phyloP scores from a whole-genome alignment of 352 stramenopile genomes.

The Globisporangium sylvaticum region DNA sequence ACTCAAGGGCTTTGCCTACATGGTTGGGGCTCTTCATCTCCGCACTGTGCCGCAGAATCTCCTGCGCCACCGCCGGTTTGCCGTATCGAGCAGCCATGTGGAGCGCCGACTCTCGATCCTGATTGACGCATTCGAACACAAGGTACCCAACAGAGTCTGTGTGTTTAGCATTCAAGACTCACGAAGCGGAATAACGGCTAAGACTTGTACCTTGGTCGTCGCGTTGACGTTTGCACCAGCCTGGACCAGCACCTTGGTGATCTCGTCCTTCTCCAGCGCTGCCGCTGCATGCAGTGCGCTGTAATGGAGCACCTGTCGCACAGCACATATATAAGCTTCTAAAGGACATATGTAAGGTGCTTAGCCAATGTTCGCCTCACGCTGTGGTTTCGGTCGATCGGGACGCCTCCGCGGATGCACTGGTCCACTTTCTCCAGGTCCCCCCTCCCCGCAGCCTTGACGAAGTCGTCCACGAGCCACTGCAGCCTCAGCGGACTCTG shows the following conservation, averaged over 20 bases:
- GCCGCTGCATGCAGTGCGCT: constrained; percentile 47
- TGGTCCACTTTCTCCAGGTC: constrained; percentile 41
- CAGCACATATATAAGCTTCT: too few relatives aligned
- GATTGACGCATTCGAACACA: background rate
- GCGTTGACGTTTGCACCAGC: constrained; percentile 41
- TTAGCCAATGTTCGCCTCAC: too few relatives aligned
- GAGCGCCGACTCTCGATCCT: constrained; percentile 36
- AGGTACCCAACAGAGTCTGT: background rate
- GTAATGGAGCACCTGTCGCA: constrained; percentile 45
- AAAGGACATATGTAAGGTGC: too few relatives aligned
- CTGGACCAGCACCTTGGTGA: constrained; percentile 42
- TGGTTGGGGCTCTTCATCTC: constrained; percentile 30
- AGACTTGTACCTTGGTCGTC: constrained; percentile 21
- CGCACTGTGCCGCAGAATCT: constrained; percentile 34
- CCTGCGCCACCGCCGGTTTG: constrained; percentile 26
- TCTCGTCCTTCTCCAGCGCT: constrained; percentile 24
- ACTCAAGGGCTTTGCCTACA: constrained; percentile 12
- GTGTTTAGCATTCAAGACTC: background rate
- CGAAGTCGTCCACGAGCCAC: constrained; percentile 59
- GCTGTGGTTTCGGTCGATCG: constrained; percentile 50
- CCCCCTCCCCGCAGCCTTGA: constrained; percentile 36
- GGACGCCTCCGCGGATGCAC: constrained; percentile 48
- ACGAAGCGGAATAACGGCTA: background rate
- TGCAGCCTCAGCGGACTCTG: constrained; percentile 45
- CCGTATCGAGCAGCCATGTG: constrained; percentile 48